Base-by-base conservation (phyloP, 257 asterid species). In the Solanum pennellii region DNA sequence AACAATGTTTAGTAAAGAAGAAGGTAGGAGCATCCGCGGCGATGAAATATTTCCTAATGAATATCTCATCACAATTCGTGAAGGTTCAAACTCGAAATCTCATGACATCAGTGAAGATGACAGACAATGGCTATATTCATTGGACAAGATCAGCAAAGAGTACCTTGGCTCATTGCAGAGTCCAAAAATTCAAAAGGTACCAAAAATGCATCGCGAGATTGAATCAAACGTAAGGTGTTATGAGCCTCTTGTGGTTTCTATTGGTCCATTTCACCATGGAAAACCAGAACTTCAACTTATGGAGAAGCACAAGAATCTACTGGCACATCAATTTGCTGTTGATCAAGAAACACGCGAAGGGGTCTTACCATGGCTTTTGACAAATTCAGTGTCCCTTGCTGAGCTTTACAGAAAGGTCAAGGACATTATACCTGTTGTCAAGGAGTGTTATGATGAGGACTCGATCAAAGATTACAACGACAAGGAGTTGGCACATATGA, bases 251-350 rank as follows among this genome's bases (percentile, higher is more conserved):
- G 82, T 87, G 12, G 88, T 79, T 45, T 31, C 86, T 29, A 44
- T 87, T 3, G 88, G 88, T 49, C 88, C 86, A 31, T 59, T 73
- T 44, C 88, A 87, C 75, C 82, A 65, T n/a, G 72, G 31, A 23
- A 87, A 87, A 9, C 3, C 18, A 33, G n/a, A 56, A 15, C 79
- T 86, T 37, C 21, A 62, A 77, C 44, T 1, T 15, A 39, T 42
- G 86, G 86, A 86, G 68, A 77, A 20, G 31, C 2, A 16, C 33
- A 86, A 86, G 85, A 9, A 10, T 18, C 7, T 1, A 25, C 42
- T 62, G 6, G 35, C 86, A 13, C 7, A 13, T 5, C 13, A 86
- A 31, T 33, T 33, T 33, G 35, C 35, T 33, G 35, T 33, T 33
- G 35, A 33, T 33, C 35, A 33, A 33, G 35, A 33, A 33, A 33